A percentile compares a stretch with the other conserved stretches of the same genome.
phyloP scores from a whole-genome alignment of 768 basidiomycete species.

The Inosperma sp. region DNA sequence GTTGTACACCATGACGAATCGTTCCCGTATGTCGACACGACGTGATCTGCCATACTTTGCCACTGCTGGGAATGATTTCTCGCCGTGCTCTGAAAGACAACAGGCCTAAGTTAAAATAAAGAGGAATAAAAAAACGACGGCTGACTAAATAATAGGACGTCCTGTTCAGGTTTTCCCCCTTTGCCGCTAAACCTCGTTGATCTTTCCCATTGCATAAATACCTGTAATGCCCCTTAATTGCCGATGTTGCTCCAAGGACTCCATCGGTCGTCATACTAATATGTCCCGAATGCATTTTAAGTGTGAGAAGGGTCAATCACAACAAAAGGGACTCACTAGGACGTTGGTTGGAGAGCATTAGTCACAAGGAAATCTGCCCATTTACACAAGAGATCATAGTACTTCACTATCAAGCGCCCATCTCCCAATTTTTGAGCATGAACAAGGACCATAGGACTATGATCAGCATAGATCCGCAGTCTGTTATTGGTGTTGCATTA shows the following conservation, averaged over 20 bases:
- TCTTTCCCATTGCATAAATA: conserved; percentile 50
- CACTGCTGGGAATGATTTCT: conserved; percentile 8
- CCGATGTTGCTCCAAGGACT: conserved; percentile 15
- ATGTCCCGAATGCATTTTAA: no score
- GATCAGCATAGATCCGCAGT: background rate
- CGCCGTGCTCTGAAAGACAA: conserved; percentile 10
- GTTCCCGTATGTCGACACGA: no score
- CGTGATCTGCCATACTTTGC: conserved; percentile 4
- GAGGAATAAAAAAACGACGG: background rate
- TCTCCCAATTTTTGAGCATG: conserved; percentile 9
- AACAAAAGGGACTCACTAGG: conserved; percentile 16
- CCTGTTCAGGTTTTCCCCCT: conserved; percentile 21
- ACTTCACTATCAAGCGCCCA: background rate
- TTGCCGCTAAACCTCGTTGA: conserved; percentile 27
- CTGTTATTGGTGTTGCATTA: background rate
- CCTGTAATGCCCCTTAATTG: conserved; percentile 56
- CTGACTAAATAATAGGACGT: background rate
- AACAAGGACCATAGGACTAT: conserved; percentile 8
- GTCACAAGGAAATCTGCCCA: conserved; percentile 49
- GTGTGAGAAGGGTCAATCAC: no score
- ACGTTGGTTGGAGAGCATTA: conserved; percentile 33
- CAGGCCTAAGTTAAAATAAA: background rate
- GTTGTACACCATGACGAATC: no score
- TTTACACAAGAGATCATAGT: conserved; percentile 28
- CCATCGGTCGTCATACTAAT: conserved; percentile 33